Base-by-base conservation (phyloP, 805 yeast genomes). In the Monosporozyma yasuniensis region DNA sequence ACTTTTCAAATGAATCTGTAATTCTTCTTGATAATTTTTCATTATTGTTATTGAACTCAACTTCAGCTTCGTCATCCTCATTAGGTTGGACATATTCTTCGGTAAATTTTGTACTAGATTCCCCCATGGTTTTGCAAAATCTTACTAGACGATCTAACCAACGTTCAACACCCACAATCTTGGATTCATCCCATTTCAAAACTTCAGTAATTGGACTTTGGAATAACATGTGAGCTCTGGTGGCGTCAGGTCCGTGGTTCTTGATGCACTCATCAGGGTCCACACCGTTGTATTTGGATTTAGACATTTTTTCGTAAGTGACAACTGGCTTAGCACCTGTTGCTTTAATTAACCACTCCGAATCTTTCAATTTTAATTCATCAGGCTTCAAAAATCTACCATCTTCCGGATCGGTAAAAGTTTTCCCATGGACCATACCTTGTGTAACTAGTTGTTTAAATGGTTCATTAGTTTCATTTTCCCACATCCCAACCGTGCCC, bases 401-500 rank as follows among this genome's bases (percentile, higher is more conserved):
- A 28, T 76, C 83, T 0, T 64, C 67, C 3, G 96, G 93, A 55
- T 90, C 83, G 7, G 73, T 71, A 57, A 64, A 86, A 0, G 99
- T 93, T 60, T 79, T 81, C 2, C 97, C 98, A 53, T 91, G 96
- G 3, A 93, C 99, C 99, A 93, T 93, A 16, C 99, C 99, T 65
- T 91, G 98, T 1, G 97, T 90, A 1, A 91, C 82, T 34, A 93
- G 72, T 52, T 77, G 77, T 50, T 71, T 76, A 61, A 93, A 80
- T 1, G 99, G 99, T 61, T 93, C 99, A 2, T 65, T 63, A 1
- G 7, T 21, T 2, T 72, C 64, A 6, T 88, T 88, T 48, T 76
- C 72, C 90, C 95, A 88, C 54, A 75, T 60, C 1, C 88, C 89
- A 32, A 74, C 73, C 22, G 79, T 75, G 12, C 78, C 76, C 34